Percentiles rank a stretch among this genome's conserved stretches.
Evolutionary conservation across 108 stramenopile species (phyloP).

Genomic region (Thalassiosira profunda): DNA sequence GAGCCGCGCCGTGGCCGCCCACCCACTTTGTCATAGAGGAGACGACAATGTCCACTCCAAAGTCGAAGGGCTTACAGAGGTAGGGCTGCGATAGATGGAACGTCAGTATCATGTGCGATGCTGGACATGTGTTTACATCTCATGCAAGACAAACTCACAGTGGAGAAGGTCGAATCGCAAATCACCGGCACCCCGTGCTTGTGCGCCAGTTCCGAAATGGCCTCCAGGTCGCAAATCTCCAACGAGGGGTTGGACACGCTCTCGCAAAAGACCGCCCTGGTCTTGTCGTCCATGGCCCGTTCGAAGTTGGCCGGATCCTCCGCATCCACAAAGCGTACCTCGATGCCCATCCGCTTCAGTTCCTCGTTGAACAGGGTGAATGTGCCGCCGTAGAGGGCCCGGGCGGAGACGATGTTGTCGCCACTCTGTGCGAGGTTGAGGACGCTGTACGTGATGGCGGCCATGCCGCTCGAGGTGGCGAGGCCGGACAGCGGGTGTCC

Average conservation of each 20-base stretch:
- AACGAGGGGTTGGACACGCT: constrained; percentile 72
- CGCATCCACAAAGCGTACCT: constrained; percentile 76
- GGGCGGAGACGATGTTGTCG: constrained; percentile 85
- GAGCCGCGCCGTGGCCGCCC: constrained; percentile 83
- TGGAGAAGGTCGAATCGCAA: constrained; percentile 89
- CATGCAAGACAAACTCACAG: too few species aligned
- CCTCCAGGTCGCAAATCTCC: constrained; percentile 74
- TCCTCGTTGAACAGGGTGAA: constrained; percentile 82
- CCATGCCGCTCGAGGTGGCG: constrained; percentile 65
- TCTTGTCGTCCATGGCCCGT: constrained; percentile 76
- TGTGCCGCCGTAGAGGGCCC: constrained; percentile 76
- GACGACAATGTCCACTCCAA: constrained; percentile 86
- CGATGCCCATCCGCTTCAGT: constrained; percentile 81
- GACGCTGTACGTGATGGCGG: constrained; percentile 81
- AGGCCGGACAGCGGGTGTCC: constrained; percentile 54
- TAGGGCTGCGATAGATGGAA: too few species aligned
- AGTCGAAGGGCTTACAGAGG: constrained; percentile 84
- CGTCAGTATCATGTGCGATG: too few species aligned
- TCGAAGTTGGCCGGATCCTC: constrained; percentile 60
- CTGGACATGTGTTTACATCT: too few species aligned
- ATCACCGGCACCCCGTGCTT: constrained; percentile 81
- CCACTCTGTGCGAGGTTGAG: constrained; percentile 76
- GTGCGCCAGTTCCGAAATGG: constrained; percentile 63
- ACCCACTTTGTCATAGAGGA: constrained; percentile 92
- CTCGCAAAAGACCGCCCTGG: constrained; percentile 86